Evolutionary conservation across 768 basidiomycete species (phyloP).

Genomic region (Crepidotus variabilis): DNA sequence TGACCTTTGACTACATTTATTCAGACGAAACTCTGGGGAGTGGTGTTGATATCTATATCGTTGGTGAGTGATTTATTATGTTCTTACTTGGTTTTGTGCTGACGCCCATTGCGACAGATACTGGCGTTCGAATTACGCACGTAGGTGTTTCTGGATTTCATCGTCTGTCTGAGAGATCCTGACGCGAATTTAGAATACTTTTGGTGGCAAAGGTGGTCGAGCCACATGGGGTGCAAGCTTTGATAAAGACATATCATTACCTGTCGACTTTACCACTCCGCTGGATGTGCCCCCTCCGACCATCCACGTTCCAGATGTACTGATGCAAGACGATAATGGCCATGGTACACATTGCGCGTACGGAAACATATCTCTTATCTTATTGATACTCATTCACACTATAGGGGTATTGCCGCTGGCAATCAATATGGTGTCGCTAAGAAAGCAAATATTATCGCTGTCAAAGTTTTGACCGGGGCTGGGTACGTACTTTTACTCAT

Average conservation of each 20-base stretch:
- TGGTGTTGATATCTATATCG: slow-evolving; percentile 25
- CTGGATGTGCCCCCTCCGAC: too few relatives aligned
- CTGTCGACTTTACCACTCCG: too few relatives aligned
- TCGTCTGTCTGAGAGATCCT: too few relatives aligned
- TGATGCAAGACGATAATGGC: slow-evolving; percentile 31
- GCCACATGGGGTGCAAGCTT: slow-evolving; percentile 15
- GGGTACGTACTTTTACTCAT: slow-evolving; percentile 10
- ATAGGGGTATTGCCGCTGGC: slow-evolving; percentile 13
- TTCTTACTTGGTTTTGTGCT: background rate
- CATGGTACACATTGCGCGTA: slow-evolving; percentile 37
- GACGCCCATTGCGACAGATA: background rate
- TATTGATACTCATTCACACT: background rate
- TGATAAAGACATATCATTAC: too few relatives aligned
- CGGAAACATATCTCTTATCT: slow-evolving; percentile 6
- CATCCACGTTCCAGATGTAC: slow-evolving; percentile 19
- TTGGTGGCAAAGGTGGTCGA: slow-evolving; percentile 8
- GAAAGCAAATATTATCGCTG: slow-evolving; percentile 17
- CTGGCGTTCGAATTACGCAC: slow-evolving; percentile 2
- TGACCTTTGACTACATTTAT: slow-evolving; percentile 13
- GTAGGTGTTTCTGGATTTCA: background rate
- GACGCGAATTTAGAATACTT: too few relatives aligned
- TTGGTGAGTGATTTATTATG: slow-evolving; percentile 3
- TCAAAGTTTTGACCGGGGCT: slow-evolving; percentile 20
- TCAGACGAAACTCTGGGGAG: slow-evolving; percentile 2
- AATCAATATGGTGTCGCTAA: slow-evolving; percentile 14